Conservation (phyloP, 1,139 yeast species). For the Suhomyces bribrorum region DNA sequence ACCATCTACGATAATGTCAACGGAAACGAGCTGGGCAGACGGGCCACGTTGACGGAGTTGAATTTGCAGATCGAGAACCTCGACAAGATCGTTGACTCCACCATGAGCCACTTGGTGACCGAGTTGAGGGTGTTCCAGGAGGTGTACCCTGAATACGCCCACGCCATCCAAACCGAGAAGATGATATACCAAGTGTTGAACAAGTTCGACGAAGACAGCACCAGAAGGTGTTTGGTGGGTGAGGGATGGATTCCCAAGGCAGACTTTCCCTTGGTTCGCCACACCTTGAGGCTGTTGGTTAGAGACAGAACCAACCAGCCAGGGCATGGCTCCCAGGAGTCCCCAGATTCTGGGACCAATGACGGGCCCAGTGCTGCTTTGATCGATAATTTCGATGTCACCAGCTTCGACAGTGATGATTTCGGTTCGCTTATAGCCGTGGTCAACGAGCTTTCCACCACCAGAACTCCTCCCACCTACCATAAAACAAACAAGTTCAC, state of each 20-base stretch:
- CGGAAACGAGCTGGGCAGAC: conserved; percentile 53
- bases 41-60: conserved; percentile 59
- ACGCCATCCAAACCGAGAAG: conserved; percentile 65
- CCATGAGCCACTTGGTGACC: conserved; percentile 66
- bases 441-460: conserved; percentile 77
- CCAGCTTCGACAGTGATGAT: conserved; percentile 28
- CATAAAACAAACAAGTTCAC: conserved; percentile 93
- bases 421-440: conserved; percentile 48
- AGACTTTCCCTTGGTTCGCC: conserved; percentile 28
- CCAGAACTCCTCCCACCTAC: conserved; percentile 88
- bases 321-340: conserved; percentile 20
- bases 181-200: conserved; percentile 75
- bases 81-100: conserved; percentile 62
- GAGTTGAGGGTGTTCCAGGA: conserved; percentile 76
- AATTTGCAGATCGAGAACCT: conserved; percentile 52
- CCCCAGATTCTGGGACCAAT: conserved; percentile 21
- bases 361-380: conserved; percentile 4
- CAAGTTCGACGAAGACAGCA: conserved; percentile 78
- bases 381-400: conserved; percentile 29
- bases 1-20: conserved; percentile 63
- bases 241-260: conserved; percentile 89
- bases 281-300: conserved; percentile 28
- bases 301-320: conserved; percentile 22
- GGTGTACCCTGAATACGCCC: conserved; percentile 35
- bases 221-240: conserved; percentile 87